Base-by-base conservation (phyloP, 768 basidiomycete genomes). In the Phaffia tasmanica region DNA sequence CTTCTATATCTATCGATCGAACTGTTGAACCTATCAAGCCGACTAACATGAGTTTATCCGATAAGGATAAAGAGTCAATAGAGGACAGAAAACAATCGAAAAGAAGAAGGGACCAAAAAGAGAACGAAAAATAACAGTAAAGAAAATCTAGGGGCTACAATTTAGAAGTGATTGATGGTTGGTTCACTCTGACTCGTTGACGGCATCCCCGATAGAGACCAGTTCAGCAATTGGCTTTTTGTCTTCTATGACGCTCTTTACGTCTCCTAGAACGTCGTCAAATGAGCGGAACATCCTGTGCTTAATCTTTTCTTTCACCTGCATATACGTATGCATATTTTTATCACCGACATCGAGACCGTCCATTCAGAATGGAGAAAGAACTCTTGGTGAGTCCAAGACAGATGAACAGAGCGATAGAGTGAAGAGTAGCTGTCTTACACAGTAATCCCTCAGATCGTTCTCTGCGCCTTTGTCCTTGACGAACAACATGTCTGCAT, bases 401-500 rank as follows among this genome's bases (percentile, higher is more conserved):
- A 11, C 35, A 5, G 35, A 42, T 42, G 4, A 5, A 11, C 11
- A 42, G 35, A 23, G 19, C 1, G 54, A 32, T 3, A 29, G 29
- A 23, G 15, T 4, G 35, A 23, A 19, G 6, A 23, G 29, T 7
- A 6, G 16, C 16, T 21, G 25, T 57, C 64, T 49, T 59, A 78
- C 81, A 79, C 93, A 97, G 77, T 89, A 94, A 18, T 80, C 80
- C 64, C 85, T 84, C 15, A 99, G 80, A 73, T 97, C 92, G 73
- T 93, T 95, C 71, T 88, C 88, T 46, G 85, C 85, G 65, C 83
- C 83, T 70, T 88, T 89, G 63, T 76, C 73, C 76, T 97, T 98
- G 70, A 93, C 91, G 74, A 98, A 97, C n/a, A 99, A 81, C 23
- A 92, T 78, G 76, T 98, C 92, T 21, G 95, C 91, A 72, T 93